Evolutionary conservation across 805 yeast genomes (phyloP), one percentile per base, ranked within the genome.

Genomic region (Starmerella kuoi): DNA sequence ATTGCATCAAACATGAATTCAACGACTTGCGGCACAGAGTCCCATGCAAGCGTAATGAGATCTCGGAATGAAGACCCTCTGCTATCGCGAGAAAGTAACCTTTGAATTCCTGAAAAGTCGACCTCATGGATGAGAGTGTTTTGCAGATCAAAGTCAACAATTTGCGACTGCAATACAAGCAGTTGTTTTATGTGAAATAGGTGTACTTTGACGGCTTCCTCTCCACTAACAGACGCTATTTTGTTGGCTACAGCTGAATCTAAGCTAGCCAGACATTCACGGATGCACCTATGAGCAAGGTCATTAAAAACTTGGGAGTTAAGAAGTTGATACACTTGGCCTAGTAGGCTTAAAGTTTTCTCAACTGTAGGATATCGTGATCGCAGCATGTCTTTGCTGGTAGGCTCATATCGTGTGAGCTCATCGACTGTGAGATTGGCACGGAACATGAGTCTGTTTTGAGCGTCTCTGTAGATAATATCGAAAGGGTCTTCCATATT

Each of bases 251-350:
- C 46, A 3, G 49, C 53, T 3, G 18, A 14, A 5, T 74, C 68
- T 20, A 72, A 53, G 3, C 66, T 62, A 49, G 70, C 70, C 11
- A 80, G 79, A 52, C 91, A 78, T 34, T 79, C 72, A 56, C 83
- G 95, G 3, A 88, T 81, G 40, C 85, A 77, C 43, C 80, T 75
- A 58, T 85, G 94, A 0, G 95, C 94, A 49, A 87, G 62, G 55
- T 84, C 94, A 57, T 85, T 94, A 62, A 87, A 88, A 2, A 85
- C 81, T 11, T 51, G 38, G 2, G 87, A 76, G 50, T 79, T 78
- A 28, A 88, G 72, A 53, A 86, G 65, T 53, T 83, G 93, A 56
- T 84, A 83, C 19, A 87, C 79, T 56, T 76, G 80, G 26, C 85
- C 77, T 24, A 87, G 63, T 5, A 88, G 61, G 1, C 78, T 70